A percentile compares a stretch with the other conserved stretches of the same genome.
Conservation (phyloP, 306 rosid genomes). For the Carpinus fangiana region DNA sequence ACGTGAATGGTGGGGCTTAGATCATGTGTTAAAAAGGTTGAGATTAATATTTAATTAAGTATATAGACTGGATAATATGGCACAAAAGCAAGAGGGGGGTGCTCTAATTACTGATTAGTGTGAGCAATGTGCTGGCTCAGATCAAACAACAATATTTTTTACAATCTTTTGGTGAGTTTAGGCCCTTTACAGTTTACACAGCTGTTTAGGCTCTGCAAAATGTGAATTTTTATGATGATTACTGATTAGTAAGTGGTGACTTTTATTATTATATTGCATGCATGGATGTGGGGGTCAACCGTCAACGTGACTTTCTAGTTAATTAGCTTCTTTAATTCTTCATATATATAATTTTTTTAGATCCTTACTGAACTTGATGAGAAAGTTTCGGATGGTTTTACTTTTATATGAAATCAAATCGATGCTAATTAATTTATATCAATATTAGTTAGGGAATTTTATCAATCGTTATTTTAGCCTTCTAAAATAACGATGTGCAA, state of each 20-base stretch:
- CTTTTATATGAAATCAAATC: too few relatives aligned
- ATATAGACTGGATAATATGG: too few relatives aligned
- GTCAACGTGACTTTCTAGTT: conserved; percentile 3
- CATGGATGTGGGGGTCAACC: conserved; percentile 17
- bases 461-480: not conserved
- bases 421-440: not conserved
- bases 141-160: not conserved
- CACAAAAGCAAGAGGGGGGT: not conserved
- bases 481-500: not conserved
- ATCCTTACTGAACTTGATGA: not conserved
- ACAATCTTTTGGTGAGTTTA: not conserved
- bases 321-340: not conserved
- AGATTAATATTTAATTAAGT: conserved; percentile 3
- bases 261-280: not conserved
- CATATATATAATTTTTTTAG: not conserved
- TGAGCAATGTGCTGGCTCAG: conserved; percentile 17
- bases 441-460: not conserved
- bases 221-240: not conserved
- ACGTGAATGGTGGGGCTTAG: conserved; percentile 53
- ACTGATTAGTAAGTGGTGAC: not conserved
- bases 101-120: conserved; percentile 28
- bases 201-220: not conserved
- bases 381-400: too few relatives aligned
- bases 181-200: not conserved
- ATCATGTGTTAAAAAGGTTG: conserved; percentile 10